Evolutionary conservation across 352 stramenopile species (phyloP).

Genomic region (Phytophthora cactorum): DNA sequence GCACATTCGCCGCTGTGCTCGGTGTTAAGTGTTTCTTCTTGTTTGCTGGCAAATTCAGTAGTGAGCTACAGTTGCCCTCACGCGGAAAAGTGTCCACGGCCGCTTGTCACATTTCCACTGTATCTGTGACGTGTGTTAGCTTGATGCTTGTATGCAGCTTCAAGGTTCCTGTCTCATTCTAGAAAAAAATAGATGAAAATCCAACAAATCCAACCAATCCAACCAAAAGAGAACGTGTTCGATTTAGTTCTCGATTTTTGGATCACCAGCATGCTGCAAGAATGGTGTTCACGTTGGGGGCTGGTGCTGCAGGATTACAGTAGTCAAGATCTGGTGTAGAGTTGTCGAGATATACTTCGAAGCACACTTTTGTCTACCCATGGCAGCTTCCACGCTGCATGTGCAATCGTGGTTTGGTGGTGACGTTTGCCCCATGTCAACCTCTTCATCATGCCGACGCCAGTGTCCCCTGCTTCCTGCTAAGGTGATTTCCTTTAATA

Average conservation of each 20-base stretch:
- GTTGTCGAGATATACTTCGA: no score
- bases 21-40: background rate
- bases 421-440: background rate
- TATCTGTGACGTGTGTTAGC: constrained; percentile 30
- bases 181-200: constrained; percentile 15
- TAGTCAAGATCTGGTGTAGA: no score
- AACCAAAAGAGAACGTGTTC: constrained; percentile 2
- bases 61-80: background rate
- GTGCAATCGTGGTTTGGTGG: constrained; percentile 2
- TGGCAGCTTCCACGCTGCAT: background rate
- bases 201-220: constrained; percentile 1
- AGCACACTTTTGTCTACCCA: no score
- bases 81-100: no score
- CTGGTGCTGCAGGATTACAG: no score
- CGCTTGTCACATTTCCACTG: constrained; percentile 5
- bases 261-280: no score
- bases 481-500: background rate
- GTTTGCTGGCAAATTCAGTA: constrained; percentile 8
- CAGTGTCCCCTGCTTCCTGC: background rate
- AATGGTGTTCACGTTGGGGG: no score
- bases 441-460: background rate
- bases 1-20: constrained; percentile 25
- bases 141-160: constrained; percentile 21
- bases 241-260: background rate
- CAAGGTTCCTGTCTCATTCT: constrained; percentile 14